These are phyloP conservation scores for Chlorella vulgaris DNA, from an alignment of 139 green algal species.

Conservation along the genomic window DNA sequence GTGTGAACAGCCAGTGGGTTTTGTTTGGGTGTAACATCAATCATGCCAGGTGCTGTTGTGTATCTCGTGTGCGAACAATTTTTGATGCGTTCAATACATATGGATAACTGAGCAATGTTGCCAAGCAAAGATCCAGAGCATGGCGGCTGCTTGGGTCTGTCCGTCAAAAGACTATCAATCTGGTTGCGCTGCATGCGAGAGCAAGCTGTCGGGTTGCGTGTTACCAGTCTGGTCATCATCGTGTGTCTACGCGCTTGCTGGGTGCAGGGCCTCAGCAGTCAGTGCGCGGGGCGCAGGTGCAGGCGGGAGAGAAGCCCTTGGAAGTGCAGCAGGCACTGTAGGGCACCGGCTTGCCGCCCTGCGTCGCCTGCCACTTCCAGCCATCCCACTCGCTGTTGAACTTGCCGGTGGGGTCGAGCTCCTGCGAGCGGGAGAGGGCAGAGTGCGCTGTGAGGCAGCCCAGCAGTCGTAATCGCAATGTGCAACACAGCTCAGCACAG, in stretches of 20 bases:
- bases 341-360: conserved; percentile 20
- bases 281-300: conserved; percentile 42
- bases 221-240: no score
- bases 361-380: conserved; percentile 65
- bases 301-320: conserved; percentile 51
- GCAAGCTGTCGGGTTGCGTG: background rate
- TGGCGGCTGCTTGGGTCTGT: no score
- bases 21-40: no score
- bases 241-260: background rate
- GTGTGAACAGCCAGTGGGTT: no score
- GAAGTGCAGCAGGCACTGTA: conserved; percentile 44
- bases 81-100: no score
- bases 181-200: background rate
- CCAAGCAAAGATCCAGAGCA: no score
- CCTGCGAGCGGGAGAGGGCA: background rate
- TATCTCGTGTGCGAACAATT: no score
- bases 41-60: no score
- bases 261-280: conserved; percentile 9
- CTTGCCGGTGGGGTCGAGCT: conserved; percentile 77
- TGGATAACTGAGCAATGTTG: no score
- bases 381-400: conserved; percentile 60
- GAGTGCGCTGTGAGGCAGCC: background rate
- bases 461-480: no score
- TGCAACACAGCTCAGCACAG: background rate
- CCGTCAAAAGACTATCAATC: no score